These are phyloP conservation scores for Gossypium sturtianum DNA, from an alignment of 345 rosid species.

Conservation along the genomic window DNA sequence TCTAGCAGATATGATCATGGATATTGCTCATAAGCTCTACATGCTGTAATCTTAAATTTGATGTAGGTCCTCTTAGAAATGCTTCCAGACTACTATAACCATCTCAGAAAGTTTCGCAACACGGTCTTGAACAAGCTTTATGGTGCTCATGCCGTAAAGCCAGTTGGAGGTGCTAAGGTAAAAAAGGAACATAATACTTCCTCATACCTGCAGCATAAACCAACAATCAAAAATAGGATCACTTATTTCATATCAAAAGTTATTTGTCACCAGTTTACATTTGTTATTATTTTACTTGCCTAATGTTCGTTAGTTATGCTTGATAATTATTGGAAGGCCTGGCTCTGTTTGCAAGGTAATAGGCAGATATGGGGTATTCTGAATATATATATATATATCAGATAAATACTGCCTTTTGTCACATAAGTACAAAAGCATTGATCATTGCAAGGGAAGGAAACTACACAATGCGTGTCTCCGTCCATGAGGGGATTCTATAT, in stretches of 20 bases:
- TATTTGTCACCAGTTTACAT: background rate
- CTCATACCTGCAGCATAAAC: background rate
- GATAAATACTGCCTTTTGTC: background rate
- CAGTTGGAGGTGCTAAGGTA: constrained; percentile 53
- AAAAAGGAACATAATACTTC: background rate
- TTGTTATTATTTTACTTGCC: background rate
- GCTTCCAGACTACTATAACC: constrained; percentile 44
- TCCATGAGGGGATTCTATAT: background rate
- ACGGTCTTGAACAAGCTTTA: constrained; percentile 38
- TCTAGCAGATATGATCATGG: background rate
- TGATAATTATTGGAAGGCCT: no score
- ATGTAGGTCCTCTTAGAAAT: constrained; percentile 35
- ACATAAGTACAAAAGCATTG: background rate
- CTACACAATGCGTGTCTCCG: background rate
- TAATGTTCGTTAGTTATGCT: background rate
- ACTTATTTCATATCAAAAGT: background rate
- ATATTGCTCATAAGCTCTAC: background rate
- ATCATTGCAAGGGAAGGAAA: background rate
- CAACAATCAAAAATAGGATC: background rate
- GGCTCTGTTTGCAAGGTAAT: no score
- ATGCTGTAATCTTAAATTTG: background rate
- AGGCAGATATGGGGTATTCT: background rate
- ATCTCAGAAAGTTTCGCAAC: constrained; percentile 30
- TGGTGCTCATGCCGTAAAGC: constrained; percentile 48
- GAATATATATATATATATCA: background rate